phyloP scores from a whole-genome alignment of 306 rosid genomes.

The Quercus mongolica region DNA sequence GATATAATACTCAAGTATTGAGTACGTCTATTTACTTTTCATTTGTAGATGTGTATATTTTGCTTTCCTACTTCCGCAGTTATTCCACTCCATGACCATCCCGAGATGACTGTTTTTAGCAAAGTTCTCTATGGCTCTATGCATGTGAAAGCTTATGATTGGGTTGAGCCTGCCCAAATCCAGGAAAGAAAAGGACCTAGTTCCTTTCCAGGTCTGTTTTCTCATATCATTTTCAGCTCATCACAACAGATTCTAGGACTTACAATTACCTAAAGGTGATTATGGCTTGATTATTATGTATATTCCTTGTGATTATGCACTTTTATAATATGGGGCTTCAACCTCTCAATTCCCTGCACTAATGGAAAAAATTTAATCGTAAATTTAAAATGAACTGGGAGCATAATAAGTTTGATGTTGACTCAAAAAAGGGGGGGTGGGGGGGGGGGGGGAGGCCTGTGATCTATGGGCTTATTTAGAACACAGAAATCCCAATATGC shows the following conservation, averaged over 20 bases:
- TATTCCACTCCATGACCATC: constrained; percentile 96
- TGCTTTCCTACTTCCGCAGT: constrained; percentile 88
- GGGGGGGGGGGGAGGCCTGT: too few relatives aligned
- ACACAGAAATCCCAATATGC: too few relatives aligned
- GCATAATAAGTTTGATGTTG: neutral
- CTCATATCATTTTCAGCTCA: constrained; percentile 13
- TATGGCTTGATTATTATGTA: neutral
- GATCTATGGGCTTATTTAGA: too few relatives aligned
- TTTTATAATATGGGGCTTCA: neutral
- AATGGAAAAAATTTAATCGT: neutral
- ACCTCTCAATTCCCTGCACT: neutral
- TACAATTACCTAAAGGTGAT: neutral
- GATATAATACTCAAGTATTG: neutral
- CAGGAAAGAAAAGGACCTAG: constrained; percentile 53
- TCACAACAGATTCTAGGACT: neutral
- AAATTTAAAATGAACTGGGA: neutral
- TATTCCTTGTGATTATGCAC: neutral
- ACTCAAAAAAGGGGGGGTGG: too few relatives aligned
- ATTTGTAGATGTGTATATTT: constrained; percentile 82
- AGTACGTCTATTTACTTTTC: neutral
- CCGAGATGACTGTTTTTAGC: constrained; percentile 96
- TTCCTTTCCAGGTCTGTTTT: constrained; percentile 48
- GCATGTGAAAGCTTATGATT: constrained; percentile 94
- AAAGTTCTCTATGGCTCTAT: constrained; percentile 91
- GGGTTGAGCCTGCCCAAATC: constrained; percentile 84